Evolutionary conservation across 1,284 basidiomycete species (phyloP), one percentile per base, ranked within the genome.

Genomic region (Albatrellus sp.): DNA sequence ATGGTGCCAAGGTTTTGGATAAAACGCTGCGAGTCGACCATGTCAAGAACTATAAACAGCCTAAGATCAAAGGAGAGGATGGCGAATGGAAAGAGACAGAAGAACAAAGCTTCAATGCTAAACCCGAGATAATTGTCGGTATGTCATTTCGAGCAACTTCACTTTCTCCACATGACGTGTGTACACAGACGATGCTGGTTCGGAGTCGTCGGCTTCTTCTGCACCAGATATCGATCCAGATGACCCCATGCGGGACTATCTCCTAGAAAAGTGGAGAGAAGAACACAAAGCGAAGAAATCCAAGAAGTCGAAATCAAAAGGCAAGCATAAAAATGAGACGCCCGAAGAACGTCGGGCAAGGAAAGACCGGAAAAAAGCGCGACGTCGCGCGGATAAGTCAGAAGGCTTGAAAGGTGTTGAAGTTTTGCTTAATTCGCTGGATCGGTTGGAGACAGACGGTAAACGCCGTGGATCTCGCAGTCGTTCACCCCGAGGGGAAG

Each of bases 221-320:
- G 73, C 69, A 13, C 77, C 80, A 40, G 73, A 77, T 4, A 84
- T 93, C 46, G 93, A 98, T 60, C 85, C 89, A 4, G 91, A 98
- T 57, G 96, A 99, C 63, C 96, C 96, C 0, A 98, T 99, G 96
- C 80, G 85, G 14, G 89, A 90, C 48, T 98, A 90, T 60, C 67
- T 93, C 14, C 63, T 87, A 39, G 69, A 77, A 13, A 70, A 84
- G 58, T 70, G 79, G 53, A 73, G 69, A 56, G 82, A 86, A 57
- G 73, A 78, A 56, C 82, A 77, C 52, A 73, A 70, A 2, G 28
- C 39, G 28, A 56, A 65, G 43, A 80, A 75, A 55, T 57, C 62
- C 3, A 80, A 77, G 58, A 75, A 73, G 54, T 61, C 65, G 17
- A 81, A 69, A 47, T 73, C 61, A 35, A 67, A 65, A 54, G 59